Evolutionary conservation across 352 stramenopile species (phyloP).

Genomic region (Phytophthora nicotianae): DNA sequence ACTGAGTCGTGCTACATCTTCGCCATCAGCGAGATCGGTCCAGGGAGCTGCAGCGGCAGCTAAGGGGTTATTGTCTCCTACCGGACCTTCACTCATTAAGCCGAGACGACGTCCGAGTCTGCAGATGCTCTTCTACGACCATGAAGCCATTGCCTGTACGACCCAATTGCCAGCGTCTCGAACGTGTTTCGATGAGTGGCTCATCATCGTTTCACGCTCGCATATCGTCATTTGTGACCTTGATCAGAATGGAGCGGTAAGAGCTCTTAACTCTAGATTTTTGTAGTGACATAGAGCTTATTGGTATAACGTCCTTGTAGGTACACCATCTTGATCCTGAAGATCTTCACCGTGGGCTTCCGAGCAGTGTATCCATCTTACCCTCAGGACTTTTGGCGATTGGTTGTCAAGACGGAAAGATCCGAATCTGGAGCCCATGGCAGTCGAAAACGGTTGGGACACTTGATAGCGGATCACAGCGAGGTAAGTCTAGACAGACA

Average conservation of each 20-base stretch:
- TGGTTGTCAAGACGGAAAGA: conserved; percentile 76
- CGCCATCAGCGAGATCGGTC: conserved; percentile 42
- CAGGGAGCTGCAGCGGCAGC: conserved; percentile 26
- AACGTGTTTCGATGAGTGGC: conserved; percentile 73
- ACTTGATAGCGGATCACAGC: conserved; percentile 62
- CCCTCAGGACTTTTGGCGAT: conserved; percentile 71
- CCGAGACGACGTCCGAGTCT: conserved; percentile 46
- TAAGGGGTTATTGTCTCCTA: conserved; percentile 30
- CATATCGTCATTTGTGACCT: conserved; percentile 79
- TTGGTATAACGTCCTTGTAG: conserved; percentile 15
- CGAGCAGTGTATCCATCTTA: conserved; percentile 65
- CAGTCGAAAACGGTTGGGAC: conserved; percentile 64
- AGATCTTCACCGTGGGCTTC: conserved; percentile 64
- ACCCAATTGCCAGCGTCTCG: conserved; percentile 47
- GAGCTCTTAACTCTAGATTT: neutral
- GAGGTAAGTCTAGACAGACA: conserved; percentile 33
- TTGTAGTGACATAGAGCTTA: conserved; percentile 2
- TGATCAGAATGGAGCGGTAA: conserved; percentile 61
- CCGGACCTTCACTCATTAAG: conserved; percentile 51
- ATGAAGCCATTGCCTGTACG: conserved; percentile 61
- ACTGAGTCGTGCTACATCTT: conserved; percentile 45
- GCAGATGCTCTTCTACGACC: conserved; percentile 78
- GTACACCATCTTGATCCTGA: conserved; percentile 44
- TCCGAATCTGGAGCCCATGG: conserved; percentile 70
- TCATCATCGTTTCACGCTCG: conserved; percentile 61